Evolutionary conservation across 306 rosid genomes (phyloP).

Genomic region (Sindora glabra): DNA sequence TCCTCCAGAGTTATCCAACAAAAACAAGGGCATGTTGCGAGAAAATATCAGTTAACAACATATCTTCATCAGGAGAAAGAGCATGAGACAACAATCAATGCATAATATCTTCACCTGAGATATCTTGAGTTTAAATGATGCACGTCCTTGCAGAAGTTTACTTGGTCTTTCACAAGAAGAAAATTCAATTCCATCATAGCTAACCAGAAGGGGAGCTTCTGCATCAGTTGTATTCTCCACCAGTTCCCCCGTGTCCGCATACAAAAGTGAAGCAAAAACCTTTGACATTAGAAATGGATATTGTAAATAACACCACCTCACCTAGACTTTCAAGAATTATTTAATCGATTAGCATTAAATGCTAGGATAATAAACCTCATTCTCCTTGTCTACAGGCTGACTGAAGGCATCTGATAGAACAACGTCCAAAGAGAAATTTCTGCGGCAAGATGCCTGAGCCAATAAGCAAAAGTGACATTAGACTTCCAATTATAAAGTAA

Average conservation of each 20-base stretch:
- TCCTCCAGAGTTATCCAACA: background rate
- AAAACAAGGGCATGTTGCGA: background rate
- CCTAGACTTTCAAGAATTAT: slow-evolving; percentile 4
- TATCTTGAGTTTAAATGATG: slow-evolving; percentile 91
- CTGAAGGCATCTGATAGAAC: slow-evolving; percentile 52
- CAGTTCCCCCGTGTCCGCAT: slow-evolving; percentile 55
- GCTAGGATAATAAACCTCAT: slow-evolving; percentile 51
- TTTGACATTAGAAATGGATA: slow-evolving; percentile 19
- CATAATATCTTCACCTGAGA: slow-evolving; percentile 60
- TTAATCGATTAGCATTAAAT: background rate
- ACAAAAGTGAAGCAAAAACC: slow-evolving; percentile 85
- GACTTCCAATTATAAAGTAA: slow-evolving; percentile 6
- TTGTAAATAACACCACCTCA: slow-evolving; percentile 3
- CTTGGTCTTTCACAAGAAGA: slow-evolving; percentile 59
- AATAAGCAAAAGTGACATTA: slow-evolving; percentile 23
- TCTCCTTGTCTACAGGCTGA: slow-evolving; percentile 49
- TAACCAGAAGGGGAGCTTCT: slow-evolving; percentile 81
- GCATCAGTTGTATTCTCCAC: slow-evolving; percentile 76
- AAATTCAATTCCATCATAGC: slow-evolving; percentile 75
- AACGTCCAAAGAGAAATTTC: slow-evolving; percentile 83
- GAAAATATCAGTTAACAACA: background rate
- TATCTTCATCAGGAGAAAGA: background rate
- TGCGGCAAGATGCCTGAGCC: slow-evolving; percentile 86
- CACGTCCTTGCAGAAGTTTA: slow-evolving; percentile 72
- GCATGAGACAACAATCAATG: slow-evolving; percentile 1